A percentile compares a stretch with the other conserved stretches of the same genome.
Conservation (phyloP, 2,329 filamentous ascomycete species). For the Pseudopithomyces maydicus region DNA sequence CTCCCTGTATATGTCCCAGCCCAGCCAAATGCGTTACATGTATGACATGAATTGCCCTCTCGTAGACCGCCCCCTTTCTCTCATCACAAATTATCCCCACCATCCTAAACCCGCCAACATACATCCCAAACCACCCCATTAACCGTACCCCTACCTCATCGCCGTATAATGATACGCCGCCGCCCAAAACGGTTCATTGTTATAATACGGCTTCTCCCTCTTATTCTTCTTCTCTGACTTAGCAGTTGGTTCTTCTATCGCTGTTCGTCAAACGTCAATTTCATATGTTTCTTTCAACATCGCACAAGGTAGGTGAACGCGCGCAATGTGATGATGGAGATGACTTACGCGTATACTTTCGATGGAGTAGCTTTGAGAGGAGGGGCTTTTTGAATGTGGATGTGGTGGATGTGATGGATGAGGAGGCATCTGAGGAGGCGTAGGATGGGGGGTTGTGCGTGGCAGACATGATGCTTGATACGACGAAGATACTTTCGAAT, state of each 20-base stretch:
- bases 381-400: conserved; percentile 8
- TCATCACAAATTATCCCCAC: too few relatives aligned
- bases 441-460: conserved; percentile 6
- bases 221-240: not conserved
- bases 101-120: too few relatives aligned
- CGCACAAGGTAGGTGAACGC: not conserved
- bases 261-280: not conserved
- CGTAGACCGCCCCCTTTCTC: too few relatives aligned
- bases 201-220: not conserved
- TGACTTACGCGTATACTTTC: conserved; percentile 3
- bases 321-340: not conserved
- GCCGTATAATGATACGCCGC: not conserved
- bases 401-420: not conserved
- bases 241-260: not conserved
- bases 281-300: not conserved
- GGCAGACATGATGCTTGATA: not conserved
- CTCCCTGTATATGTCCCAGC: not conserved
- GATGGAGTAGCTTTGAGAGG: not conserved
- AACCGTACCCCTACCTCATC: conserved; percentile 1
- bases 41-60: too few relatives aligned
- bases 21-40: too few relatives aligned
- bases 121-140: not conserved
- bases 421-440: conserved; percentile 1
- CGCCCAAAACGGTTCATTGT: conserved; percentile 8
- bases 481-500: too few relatives aligned